A percentile compares a stretch with the other conserved stretches of the same genome.
These are phyloP conservation scores for Alternaria sp. DNA, from an alignment of 2,329 filamentous ascomycete genomes.

Conservation along the genomic window DNA sequence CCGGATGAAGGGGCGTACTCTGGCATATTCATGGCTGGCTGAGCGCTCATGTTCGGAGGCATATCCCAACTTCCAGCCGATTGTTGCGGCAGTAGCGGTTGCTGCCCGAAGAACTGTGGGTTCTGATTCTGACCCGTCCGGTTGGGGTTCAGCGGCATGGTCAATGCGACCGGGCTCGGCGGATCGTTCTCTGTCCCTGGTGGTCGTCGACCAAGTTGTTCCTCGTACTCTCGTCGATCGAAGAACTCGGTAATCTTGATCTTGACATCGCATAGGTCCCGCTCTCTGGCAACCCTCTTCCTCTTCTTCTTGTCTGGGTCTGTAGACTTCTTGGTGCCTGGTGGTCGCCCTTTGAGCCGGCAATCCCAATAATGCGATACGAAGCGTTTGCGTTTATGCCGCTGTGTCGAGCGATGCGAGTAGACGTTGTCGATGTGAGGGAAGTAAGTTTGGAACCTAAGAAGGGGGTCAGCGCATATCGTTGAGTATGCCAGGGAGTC, in stretches of 20 bases:
- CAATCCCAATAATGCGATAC: conserved; percentile 87
- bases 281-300: conserved; percentile 74
- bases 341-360: conserved; percentile 77
- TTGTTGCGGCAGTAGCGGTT: conserved; percentile 19
- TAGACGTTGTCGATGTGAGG: conserved; percentile 85
- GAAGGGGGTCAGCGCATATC: neutral
- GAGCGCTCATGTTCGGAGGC: conserved; percentile 19
- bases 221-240: conserved; percentile 55
- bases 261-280: conserved; percentile 84
- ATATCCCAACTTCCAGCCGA: conserved; percentile 33
- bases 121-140: conserved; percentile 13
- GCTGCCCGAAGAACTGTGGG: conserved; percentile 31
- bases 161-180: conserved; percentile 8
- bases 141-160: conserved; percentile 3
- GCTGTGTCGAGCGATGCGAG: conserved; percentile 81
- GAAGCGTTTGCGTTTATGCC: conserved; percentile 82
- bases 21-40: conserved; percentile 23
- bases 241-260: conserved; percentile 86
- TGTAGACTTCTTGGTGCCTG: conserved; percentile 78
- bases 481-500: neutral
- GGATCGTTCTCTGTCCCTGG: conserved; percentile 21
- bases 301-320: conserved; percentile 84
- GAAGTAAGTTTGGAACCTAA: conserved; percentile 79
- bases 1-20: conserved; percentile 15
- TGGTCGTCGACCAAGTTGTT: conserved; percentile 40